Evolutionary conservation across 768 basidiomycete species (phyloP).

Genomic region (Cantharellus anzutake): DNA sequence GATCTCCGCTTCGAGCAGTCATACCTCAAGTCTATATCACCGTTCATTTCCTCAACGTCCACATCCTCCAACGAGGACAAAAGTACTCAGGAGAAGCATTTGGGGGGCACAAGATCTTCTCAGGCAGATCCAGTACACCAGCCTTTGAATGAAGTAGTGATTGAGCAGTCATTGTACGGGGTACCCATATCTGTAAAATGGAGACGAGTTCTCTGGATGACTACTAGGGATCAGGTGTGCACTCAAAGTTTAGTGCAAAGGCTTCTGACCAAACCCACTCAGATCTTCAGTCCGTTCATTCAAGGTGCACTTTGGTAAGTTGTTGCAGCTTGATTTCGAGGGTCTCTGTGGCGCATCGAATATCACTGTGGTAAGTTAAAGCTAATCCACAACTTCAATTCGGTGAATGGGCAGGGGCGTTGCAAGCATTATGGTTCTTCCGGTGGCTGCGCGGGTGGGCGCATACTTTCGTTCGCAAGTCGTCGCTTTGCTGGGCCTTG

Average conservation of each 20-base stretch:
- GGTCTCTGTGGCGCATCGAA: neutral
- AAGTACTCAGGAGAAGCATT: neutral
- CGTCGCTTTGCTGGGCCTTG: neutral
- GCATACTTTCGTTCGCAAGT: neutral
- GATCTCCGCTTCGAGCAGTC: conserved; percentile 13
- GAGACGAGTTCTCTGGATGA: conserved; percentile 9
- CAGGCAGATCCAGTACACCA: conserved; percentile 3
- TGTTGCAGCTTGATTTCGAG: neutral
- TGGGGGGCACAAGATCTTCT: neutral
- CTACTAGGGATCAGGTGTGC: conserved; percentile 11
- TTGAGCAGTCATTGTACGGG: conserved; percentile 4
- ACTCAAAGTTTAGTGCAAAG: neutral
- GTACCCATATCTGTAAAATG: conserved; percentile 10
- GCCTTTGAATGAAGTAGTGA: neutral
- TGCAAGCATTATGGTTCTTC: neutral
- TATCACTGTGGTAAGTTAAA: neutral
- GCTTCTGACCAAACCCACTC: neutral
- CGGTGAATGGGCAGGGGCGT: neutral
- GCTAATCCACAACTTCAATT: neutral
- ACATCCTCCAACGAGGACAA: neutral
- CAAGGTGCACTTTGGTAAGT: conserved; percentile 6
- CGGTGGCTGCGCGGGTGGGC: neutral
- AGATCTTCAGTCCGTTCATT: conserved; percentile 6
- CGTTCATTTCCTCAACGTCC: conserved; percentile 6
- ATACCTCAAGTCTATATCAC: conserved; percentile 10